Evolutionary conservation across 2,329 filamentous ascomycete genomes (phyloP), one percentile per base, ranked within the genome.

Genomic region (Clonostachys rosea): DNA sequence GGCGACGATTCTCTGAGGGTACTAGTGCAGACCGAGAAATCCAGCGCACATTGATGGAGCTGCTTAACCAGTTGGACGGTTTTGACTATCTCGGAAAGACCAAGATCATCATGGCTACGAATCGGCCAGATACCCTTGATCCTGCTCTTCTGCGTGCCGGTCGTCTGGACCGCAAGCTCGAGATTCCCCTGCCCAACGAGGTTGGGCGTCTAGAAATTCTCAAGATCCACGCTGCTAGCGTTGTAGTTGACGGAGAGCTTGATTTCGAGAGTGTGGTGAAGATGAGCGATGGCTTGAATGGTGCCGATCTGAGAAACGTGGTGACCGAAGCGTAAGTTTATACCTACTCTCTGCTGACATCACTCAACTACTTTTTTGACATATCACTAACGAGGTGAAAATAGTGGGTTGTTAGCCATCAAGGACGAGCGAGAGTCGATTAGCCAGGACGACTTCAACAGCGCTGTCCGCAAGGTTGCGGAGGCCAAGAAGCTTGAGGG

Each of bases 51-150:
- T 76, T 99, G 50, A 99, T 99, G 94, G 94, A 99, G 69, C 79
- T 99, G 47, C 86, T 99, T 52, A 99, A 99, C 71, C 94, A 99
- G 70, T 83, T 99, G 46, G 94, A 99, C 66, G 94, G 95, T 56
- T 99, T 99, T 75, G 94, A 99, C 73, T 99, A 99, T 73, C 80
- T 99, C 36, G 94, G 95, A 58, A 96, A 99, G 79, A 99, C 94
- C 47, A 99, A 99, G 78, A 99, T 99, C 66, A 99, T 99, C 74
- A 99, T 99, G 95, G 94, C 91, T 36, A 97, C 94, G 50, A 99
- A 99, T 77, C 81, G 94, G 71, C 94, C 92, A 13, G 92, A 97
- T 67, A 97, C 92, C 1, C 82, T 99, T 43, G 92, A 99, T 63
- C 92, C 92, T 34, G 92, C 92, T 2, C 76, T 99, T 59, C 78